phyloP scores from a whole-genome alignment of 805 yeast genomes.

The Tetrapisispora arboricola region DNA sequence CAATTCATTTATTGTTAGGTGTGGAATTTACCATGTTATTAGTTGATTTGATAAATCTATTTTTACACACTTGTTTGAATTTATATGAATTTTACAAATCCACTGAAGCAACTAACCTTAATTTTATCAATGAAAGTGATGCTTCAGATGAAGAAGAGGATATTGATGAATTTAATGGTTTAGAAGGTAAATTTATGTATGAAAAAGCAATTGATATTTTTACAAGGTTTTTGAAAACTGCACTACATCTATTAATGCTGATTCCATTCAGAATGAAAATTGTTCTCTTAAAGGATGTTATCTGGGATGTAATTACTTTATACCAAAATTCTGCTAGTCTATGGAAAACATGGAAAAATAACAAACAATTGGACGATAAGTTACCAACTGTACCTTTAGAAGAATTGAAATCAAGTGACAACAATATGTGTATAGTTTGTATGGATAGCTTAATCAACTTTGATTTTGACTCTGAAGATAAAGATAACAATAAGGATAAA shows the following conservation, averaged over 20 bases:
- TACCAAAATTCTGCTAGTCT: conserved; percentile 31
- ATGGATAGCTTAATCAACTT: conserved; percentile 70
- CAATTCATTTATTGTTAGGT: conserved; percentile 56
- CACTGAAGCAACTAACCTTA: background rate
- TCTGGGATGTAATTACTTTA: conserved; percentile 28
- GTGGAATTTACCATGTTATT: conserved; percentile 63
- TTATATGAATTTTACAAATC: conserved; percentile 39
- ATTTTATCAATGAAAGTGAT: conserved; percentile 5
- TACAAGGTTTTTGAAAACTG: conserved; percentile 39
- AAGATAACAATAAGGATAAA: background rate
- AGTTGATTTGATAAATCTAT: conserved; percentile 36
- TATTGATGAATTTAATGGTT: conserved; percentile 25
- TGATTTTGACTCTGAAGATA: background rate
- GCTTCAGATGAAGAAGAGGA: conserved; percentile 37
- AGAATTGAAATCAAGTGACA: conserved; percentile 58
- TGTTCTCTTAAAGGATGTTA: conserved; percentile 41
- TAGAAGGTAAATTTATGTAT: conserved; percentile 63
- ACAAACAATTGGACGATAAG: conserved; percentile 53
- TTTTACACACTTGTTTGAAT: conserved; percentile 26
- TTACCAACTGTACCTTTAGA: conserved; percentile 51
- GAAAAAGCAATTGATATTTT: conserved; percentile 47
- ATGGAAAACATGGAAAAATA: conserved; percentile 33
- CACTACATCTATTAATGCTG: conserved; percentile 37
- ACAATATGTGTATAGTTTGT: conserved; percentile 73
- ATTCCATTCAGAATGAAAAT: conserved; percentile 38